Evolutionary conservation across 108 stramenopile genomes (phyloP).

Genomic region (Cyclostephanos tholiformis): DNA sequence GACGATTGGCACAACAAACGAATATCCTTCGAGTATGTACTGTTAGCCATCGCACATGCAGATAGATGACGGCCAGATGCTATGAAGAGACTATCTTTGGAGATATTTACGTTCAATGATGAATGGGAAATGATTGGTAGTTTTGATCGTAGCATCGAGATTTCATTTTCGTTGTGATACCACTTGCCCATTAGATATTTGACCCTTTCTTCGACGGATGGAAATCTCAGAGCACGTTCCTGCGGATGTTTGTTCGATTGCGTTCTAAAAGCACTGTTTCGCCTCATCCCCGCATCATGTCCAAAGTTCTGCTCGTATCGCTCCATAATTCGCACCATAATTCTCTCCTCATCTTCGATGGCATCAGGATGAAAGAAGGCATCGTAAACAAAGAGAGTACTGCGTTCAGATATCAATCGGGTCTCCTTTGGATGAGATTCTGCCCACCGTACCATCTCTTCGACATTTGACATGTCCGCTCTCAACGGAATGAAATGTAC

Average conservation of each 20-base stretch:
- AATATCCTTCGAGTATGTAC: constrained; percentile 17
- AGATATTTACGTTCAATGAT: constrained; percentile 1
- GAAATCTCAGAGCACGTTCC: constrained; percentile 55
- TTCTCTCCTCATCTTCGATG: constrained; percentile 29
- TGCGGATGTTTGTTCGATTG: constrained; percentile 6
- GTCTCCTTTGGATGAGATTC: constrained; percentile 40
- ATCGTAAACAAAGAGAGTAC: constrained; percentile 52
- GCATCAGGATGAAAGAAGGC: constrained; percentile 49
- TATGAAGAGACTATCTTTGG: constrained; percentile 27
- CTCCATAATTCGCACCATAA: constrained; percentile 44
- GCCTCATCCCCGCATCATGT: neutral
- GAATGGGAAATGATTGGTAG: neutral
- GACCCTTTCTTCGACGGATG: constrained; percentile 71
- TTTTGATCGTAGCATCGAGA: constrained; percentile 32
- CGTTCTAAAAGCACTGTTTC: neutral
- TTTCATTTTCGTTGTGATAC: constrained; percentile 35
- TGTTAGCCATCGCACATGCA: constrained; percentile 22
- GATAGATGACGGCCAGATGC: constrained; percentile 34
- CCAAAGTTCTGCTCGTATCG: constrained; percentile 50
- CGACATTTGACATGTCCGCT: constrained; percentile 50
- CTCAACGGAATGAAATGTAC: constrained; percentile 54
- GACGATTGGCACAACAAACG: constrained; percentile 33
- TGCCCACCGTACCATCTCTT: constrained; percentile 60
- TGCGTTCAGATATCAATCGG: constrained; percentile 46
- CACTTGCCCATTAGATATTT: constrained; percentile 73